Percentiles rank a stretch among this genome's conserved stretches.
Conservation (phyloP, 192 early-diverging fungal genomes). For the Thoreauomyces humboldtii region DNA sequence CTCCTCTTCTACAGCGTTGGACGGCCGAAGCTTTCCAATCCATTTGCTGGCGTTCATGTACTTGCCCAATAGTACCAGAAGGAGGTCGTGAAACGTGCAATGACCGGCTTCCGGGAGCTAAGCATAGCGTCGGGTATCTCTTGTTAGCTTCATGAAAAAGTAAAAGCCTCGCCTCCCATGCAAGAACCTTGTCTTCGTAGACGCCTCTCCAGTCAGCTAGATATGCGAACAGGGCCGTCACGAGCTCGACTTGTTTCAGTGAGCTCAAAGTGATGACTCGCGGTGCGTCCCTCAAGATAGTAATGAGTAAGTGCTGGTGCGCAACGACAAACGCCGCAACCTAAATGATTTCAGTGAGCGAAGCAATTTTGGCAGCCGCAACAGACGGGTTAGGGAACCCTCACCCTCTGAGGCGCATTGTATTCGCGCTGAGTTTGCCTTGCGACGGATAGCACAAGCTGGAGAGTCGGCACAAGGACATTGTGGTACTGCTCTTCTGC, state of each 20-base stretch:
- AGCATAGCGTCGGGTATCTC: neutral
- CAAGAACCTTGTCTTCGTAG: neutral
- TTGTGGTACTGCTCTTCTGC: constrained; percentile 59
- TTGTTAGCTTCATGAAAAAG: neutral
- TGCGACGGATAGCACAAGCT: constrained; percentile 56
- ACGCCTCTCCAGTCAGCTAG: constrained; percentile 2
- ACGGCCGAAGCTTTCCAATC: neutral
- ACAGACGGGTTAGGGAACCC: no score
- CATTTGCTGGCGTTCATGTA: constrained; percentile 9
- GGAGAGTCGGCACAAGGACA: constrained; percentile 60
- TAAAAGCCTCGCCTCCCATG: no score
- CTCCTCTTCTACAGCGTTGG: constrained; percentile 1
- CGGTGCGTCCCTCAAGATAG: constrained; percentile 53
- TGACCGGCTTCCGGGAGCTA: constrained; percentile 3
- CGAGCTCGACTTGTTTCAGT: constrained; percentile 50
- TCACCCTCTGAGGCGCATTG: constrained; percentile 23
- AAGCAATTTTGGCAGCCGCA: no score
- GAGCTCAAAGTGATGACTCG: constrained; percentile 39
- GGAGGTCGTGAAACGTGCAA: constrained; percentile 23
- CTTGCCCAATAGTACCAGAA: constrained; percentile 35
- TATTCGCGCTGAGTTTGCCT: constrained; percentile 41
- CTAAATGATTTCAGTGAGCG: no score
- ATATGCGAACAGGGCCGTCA: constrained; percentile 35
- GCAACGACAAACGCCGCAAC: constrained; percentile 37
- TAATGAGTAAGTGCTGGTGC: constrained; percentile 50